Evolutionary conservation across 2,329 filamentous ascomycete genomes (phyloP).

Genomic region (Beauveria australis): DNA sequence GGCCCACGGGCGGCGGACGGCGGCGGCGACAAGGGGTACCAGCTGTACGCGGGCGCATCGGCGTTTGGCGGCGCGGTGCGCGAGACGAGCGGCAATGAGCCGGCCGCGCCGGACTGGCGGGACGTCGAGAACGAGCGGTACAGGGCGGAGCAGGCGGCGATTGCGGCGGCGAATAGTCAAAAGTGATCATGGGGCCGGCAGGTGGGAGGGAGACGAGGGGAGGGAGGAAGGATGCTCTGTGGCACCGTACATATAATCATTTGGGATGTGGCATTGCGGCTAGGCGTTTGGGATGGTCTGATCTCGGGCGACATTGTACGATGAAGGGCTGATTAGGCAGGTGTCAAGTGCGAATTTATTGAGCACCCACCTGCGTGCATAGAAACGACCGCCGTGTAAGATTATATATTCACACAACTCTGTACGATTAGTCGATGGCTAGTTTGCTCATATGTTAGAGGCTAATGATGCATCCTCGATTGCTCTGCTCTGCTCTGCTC

Average conservation of each 20-base stretch:
- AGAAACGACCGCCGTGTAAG: not conserved
- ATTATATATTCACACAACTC: not conserved
- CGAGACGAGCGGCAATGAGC: slow-evolving; percentile 60
- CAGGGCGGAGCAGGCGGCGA: slow-evolving; percentile 24
- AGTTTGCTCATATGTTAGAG: not conserved
- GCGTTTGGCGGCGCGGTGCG: slow-evolving; percentile 59
- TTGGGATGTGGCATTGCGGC: not conserved
- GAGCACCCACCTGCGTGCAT: not conserved
- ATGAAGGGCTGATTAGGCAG: not conserved
- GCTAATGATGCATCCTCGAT: not conserved
- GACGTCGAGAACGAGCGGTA: slow-evolving; percentile 58
- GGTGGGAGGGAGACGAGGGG: not conserved
- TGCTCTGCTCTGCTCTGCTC: too few relatives aligned
- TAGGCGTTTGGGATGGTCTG: not conserved
- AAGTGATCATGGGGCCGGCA: not conserved
- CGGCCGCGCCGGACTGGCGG: slow-evolving; percentile 52
- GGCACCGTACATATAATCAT: not conserved
- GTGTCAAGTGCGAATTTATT: not conserved
- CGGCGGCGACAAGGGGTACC: slow-evolving; percentile 52
- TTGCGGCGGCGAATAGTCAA: slow-evolving; percentile 13
- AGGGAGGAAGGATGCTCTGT: not conserved
- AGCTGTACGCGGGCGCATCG: slow-evolving; percentile 72
- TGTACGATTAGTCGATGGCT: not conserved
- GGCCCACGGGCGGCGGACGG: slow-evolving; percentile 20
- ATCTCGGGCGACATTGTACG: not conserved